phyloP scores from a whole-genome alignment of 2,329 filamentous ascomycete genomes.

The Fusarium goolgardi region DNA sequence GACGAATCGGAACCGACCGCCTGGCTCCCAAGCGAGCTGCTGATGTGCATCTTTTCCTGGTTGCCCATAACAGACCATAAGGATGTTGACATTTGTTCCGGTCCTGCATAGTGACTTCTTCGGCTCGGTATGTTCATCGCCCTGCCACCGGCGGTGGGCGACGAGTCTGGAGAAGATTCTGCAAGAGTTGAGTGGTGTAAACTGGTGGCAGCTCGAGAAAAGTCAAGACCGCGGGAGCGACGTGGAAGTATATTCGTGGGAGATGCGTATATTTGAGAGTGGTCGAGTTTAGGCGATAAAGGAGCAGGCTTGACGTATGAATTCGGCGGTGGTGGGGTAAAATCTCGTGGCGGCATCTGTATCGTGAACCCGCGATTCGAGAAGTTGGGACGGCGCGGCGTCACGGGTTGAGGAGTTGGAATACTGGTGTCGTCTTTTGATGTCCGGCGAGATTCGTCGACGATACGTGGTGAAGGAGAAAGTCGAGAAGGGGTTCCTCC shows the following conservation, averaged over 20 bases:
- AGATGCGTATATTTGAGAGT: conserved; percentile 85
- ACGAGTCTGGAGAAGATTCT: conserved; percentile 90
- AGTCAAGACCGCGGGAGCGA: conserved; percentile 90
- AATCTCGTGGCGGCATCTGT: conserved; percentile 52
- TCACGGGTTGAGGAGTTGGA: conserved; percentile 66
- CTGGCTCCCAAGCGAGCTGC: conserved; percentile 82
- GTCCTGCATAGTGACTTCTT: conserved; percentile 61
- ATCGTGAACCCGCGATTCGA: conserved; percentile 68
- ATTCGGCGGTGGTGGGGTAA: conserved; percentile 53
- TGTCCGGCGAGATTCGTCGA: conserved; percentile 64
- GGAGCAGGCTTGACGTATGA: conserved; percentile 69
- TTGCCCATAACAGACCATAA: conserved; percentile 78
- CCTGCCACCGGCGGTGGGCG: conserved; percentile 80
- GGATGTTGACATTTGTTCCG: conserved; percentile 75
- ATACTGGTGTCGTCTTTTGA: conserved; percentile 76
- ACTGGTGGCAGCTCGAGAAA: conserved; percentile 91
- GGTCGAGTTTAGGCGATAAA: conserved; percentile 86
- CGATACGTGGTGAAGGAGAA: conserved; percentile 68
- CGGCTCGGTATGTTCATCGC: conserved; percentile 72
- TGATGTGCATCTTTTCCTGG: conserved; percentile 77
- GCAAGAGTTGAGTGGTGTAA: conserved; percentile 95
- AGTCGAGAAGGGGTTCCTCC: conserved; percentile 66
- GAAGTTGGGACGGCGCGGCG: conserved; percentile 76
- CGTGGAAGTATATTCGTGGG: conserved; percentile 89
- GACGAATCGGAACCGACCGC: conserved; percentile 80